phyloP scores from a whole-genome alignment of 75 land plant species.

The Azolla pinnata region DNA sequence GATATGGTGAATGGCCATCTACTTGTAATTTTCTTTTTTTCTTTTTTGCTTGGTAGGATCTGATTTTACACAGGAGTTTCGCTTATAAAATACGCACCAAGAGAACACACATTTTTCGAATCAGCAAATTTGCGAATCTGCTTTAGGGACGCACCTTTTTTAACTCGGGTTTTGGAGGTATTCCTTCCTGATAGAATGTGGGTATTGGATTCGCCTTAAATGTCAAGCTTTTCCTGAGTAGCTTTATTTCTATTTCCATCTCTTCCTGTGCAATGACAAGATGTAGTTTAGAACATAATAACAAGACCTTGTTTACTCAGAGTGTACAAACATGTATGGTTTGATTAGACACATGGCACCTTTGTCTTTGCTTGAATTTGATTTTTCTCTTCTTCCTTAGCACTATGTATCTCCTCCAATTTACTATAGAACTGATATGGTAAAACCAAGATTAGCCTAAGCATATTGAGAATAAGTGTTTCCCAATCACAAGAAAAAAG shows the following conservation, averaged over 20 bases:
- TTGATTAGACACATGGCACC: constrained; percentile 16
- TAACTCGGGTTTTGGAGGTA: constrained; percentile 64
- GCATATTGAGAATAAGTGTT: neutral
- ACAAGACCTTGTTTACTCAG: neutral
- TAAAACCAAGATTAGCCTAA: neutral
- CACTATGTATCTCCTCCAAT: constrained; percentile 43
- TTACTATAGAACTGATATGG: constrained; percentile 36
- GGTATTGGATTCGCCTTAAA: constrained; percentile 85
- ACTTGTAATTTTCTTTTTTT: no score
- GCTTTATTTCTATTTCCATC: constrained; percentile 51
- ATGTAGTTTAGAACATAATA: neutral
- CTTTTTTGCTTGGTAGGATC: no score
- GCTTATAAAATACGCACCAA: no score
- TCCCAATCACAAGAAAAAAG: constrained; percentile 5
- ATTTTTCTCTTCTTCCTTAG: constrained; percentile 40
- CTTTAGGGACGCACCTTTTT: no score
- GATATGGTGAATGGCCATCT: no score
- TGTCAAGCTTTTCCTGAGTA: constrained; percentile 59
- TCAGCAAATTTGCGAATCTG: no score
- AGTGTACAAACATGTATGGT: neutral
- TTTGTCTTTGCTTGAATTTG: constrained; percentile 35
- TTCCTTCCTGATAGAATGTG: constrained; percentile 76
- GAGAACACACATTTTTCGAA: no score
- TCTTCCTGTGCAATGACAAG: constrained; percentile 31
- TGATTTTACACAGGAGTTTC: no score